Conservation (phyloP, 805 yeast species). For the Candida arabinofermentans region DNA sequence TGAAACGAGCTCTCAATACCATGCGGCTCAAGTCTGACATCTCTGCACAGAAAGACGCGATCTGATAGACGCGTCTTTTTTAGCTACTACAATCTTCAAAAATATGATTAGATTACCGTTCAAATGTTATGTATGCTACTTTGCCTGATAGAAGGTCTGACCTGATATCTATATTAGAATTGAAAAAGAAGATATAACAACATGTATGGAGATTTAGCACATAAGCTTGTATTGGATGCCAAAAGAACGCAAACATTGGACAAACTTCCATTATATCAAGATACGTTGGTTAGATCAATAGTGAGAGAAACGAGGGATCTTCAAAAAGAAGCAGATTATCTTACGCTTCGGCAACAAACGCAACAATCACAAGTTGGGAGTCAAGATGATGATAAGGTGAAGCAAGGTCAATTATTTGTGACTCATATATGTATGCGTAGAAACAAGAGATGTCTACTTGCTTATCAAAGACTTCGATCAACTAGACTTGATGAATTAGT, state of each 20-base stretch:
- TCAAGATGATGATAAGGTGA: conserved; percentile 37
- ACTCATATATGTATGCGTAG: conserved; percentile 76
- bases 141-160: no score
- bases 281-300: conserved; percentile 64
- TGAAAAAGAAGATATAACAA: no score
- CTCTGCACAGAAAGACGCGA: no score
- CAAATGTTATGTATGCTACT: no score
- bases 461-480: conserved; percentile 73
- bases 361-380: conserved; percentile 18
- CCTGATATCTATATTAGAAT: no score
- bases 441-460: conserved; percentile 84
- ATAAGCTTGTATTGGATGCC: conserved; percentile 81
- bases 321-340: conserved; percentile 50
- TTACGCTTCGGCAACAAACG: conserved; percentile 27
- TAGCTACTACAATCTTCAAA: no score
- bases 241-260: conserved; percentile 69
- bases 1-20: no score
- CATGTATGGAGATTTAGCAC: conserved; percentile 90
- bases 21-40: no score
- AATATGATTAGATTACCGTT: no score
- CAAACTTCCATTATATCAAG: conserved; percentile 64
- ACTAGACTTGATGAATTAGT: conserved; percentile 59
- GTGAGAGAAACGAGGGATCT: conserved; percentile 68
- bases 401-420: conserved; percentile 63
- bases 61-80: no score